These are phyloP conservation scores for Epichloe scottii DNA, from an alignment of 2,329 filamentous ascomycete species.

Conservation along the genomic window DNA sequence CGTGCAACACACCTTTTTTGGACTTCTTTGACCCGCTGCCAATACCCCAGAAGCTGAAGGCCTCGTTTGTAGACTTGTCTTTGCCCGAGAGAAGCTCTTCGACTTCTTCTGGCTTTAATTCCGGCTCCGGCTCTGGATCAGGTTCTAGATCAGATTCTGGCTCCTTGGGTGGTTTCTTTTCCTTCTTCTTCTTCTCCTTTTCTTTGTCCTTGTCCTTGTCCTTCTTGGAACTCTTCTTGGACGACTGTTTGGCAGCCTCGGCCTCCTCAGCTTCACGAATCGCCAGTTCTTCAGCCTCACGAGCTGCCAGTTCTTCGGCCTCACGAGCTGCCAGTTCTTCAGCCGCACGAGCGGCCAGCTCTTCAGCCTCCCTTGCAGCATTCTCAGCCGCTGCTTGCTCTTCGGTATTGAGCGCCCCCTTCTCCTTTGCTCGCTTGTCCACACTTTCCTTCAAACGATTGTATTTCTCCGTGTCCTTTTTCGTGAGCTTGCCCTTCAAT, in stretches of 20 bases:
- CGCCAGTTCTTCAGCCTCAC: constrained; percentile 26
- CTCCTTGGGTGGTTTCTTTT: constrained; percentile 9
- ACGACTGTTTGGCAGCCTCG: constrained; percentile 21
- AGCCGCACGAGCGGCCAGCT: constrained; percentile 6
- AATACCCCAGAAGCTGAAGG: constrained; percentile 46
- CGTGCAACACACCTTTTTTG: constrained; percentile 24
- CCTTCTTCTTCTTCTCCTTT: constrained; percentile 13
- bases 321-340: constrained; percentile 14
- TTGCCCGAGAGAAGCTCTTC: constrained; percentile 28
- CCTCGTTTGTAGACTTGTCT: constrained; percentile 22
- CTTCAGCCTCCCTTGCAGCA: constrained; percentile 25
- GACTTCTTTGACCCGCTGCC: constrained; percentile 29
- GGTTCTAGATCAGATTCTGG: constrained; percentile 1
- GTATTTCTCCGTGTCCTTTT: constrained; percentile 33
- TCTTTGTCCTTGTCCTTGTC: constrained; percentile 14
- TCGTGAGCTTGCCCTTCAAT: constrained; percentile 33
- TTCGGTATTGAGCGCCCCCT: constrained; percentile 15
- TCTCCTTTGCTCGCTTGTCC: constrained; percentile 21
- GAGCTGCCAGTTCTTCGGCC: constrained; percentile 21
- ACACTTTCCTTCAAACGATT: constrained; percentile 23
- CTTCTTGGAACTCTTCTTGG: constrained; percentile 26
- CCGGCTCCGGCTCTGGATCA: constrained; percentile 12
- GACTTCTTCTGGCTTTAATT: constrained; percentile 29
- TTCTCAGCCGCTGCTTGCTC: constrained; percentile 24
- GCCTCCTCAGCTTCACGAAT: constrained; percentile 23